Evolutionary conservation across 2,329 filamentous ascomycete species (phyloP), one percentile per base, ranked within the genome.

Genomic region (Ceratocystis papillata): DNA sequence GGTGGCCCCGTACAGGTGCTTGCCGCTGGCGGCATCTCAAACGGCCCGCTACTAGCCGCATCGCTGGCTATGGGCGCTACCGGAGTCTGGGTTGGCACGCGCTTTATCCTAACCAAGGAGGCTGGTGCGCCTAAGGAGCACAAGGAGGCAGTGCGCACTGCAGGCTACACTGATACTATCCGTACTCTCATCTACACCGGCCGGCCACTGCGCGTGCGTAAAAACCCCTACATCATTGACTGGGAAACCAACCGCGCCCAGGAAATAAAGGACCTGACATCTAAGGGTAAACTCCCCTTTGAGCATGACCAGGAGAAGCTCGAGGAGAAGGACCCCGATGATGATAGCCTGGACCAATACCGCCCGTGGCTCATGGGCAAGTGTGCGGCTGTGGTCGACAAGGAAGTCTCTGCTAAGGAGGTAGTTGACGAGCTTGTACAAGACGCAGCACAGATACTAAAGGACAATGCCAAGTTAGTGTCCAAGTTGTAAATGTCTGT

Each of bases 161-260:
- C 94, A 64, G 85, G 89, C 71, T 96, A 94, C 76, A 91, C 97
- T 77, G 94, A 99, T 78, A 99, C 96, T 74, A 80, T 97, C 75
- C 89, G 90, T 75, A 99, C 94, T 62, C 90, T 97, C 76, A 99
- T 99, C 79, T 99, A 97, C 83, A 99, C 94, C 67, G 94, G 94
- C 66, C 89, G 94, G 67, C 94, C 94, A 45, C 82, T 99, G 74
- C 90, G 94, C 71, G 94, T 99, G 68, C 87, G 92, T 75, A 94
- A 84, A 75, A 99, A 97, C 80, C 77, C 87, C 5, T 99, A 99
- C 78, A 97, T 99, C 73, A 76, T 85, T 74, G 89, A 96, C 81
- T 99, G 94, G 94, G 93, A 99, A 79, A 87, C 87, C 73, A 94
- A 97, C 81, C 89, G 94, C 71, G 80, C 83, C 71, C 79, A 83